Conservation (phyloP, 176 grass and related monocot genomes). For the Eleusine indica region DNA sequence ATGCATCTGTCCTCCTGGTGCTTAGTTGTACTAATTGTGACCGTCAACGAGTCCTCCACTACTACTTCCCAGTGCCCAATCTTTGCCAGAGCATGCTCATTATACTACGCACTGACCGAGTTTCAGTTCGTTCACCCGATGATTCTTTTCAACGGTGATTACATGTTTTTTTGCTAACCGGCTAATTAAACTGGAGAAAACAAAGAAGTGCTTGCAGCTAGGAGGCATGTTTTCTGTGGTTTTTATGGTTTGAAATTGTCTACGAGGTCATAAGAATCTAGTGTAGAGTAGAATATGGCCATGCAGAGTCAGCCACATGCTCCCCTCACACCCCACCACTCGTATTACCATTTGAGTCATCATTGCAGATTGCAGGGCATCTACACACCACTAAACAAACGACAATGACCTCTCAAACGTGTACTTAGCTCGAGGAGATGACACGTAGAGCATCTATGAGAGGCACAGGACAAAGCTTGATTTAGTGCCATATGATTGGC, state of each 20-base stretch:
- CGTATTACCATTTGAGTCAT: slow-evolving; percentile 18
- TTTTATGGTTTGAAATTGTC: slow-evolving; percentile 10
- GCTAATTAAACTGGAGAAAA: not conserved
- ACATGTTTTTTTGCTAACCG: not conserved
- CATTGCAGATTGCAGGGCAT: slow-evolving; percentile 29
- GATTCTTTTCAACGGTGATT: not conserved
- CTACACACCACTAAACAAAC: slow-evolving; percentile 6
- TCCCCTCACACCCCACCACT: slow-evolving; percentile 33
- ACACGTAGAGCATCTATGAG: slow-evolving; percentile 45
- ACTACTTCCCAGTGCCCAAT: not conserved
- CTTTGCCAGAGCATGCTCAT: not conserved
- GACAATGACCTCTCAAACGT: not conserved
- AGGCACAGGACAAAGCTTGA: slow-evolving; percentile 21
- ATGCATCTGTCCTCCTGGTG: slow-evolving; percentile 31
- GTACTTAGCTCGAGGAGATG: slow-evolving; percentile 2
- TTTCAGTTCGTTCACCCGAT: not conserved
- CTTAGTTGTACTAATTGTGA: slow-evolving; percentile 39
- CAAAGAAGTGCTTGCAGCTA: not conserved
- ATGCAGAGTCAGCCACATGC: slow-evolving; percentile 48
- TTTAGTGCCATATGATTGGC: slow-evolving; percentile 40
- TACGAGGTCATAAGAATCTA: slow-evolving; percentile 24
- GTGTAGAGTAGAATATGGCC: not conserved
- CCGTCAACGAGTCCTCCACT: slow-evolving; percentile 8
- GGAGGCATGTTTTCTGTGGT: slow-evolving; percentile 25
- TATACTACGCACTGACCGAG: not conserved